phyloP scores from a whole-genome alignment of 75 land plant genomes.

The Isoetes taiwanensis region DNA sequence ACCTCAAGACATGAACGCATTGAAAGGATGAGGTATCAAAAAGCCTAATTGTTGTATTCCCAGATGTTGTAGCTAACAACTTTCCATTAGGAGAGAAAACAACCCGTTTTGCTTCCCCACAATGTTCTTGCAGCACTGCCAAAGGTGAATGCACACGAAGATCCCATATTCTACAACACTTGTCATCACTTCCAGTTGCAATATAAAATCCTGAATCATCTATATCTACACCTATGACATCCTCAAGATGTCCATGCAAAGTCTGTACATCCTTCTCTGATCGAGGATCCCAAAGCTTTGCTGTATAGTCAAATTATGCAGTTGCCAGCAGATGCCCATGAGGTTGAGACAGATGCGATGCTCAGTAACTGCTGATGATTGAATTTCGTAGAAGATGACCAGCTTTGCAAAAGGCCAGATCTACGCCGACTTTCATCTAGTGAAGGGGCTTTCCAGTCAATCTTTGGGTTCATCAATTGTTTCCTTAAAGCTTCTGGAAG shows the following conservation, averaged over 20 bases:
- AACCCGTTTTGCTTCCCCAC: constrained; percentile 31
- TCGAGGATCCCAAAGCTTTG: constrained; percentile 33
- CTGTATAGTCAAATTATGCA: constrained; percentile 28
- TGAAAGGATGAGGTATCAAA: constrained; percentile 25
- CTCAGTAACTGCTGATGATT: too few relatives aligned
- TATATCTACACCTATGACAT: constrained; percentile 34
- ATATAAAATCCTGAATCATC: constrained; percentile 24
- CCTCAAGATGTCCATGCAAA: constrained; percentile 26
- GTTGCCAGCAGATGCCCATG: constrained; percentile 25
- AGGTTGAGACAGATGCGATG: too few relatives aligned
- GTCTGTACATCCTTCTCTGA: constrained; percentile 22
- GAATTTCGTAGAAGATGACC: too few relatives aligned
- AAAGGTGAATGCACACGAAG: constrained; percentile 15
- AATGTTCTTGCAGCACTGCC: constrained; percentile 21
- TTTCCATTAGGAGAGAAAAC: constrained; percentile 25
- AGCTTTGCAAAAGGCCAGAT: too few relatives aligned
- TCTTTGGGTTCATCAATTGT: too few relatives aligned
- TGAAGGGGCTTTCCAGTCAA: too few relatives aligned
- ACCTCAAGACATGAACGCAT: constrained; percentile 26
- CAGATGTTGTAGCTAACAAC: constrained; percentile 30
- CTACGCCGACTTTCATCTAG: too few relatives aligned
- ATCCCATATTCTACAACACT: constrained; percentile 30
- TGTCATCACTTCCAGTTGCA: constrained; percentile 36
- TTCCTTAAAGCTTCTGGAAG: too few relatives aligned
- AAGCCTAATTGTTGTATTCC: constrained; percentile 28